Percentiles rank a stretch among this genome's conserved stretches.
These are phyloP conservation scores for Cladosporium phlei DNA, from an alignment of 2,329 filamentous ascomycete genomes.

Conservation along the genomic window DNA sequence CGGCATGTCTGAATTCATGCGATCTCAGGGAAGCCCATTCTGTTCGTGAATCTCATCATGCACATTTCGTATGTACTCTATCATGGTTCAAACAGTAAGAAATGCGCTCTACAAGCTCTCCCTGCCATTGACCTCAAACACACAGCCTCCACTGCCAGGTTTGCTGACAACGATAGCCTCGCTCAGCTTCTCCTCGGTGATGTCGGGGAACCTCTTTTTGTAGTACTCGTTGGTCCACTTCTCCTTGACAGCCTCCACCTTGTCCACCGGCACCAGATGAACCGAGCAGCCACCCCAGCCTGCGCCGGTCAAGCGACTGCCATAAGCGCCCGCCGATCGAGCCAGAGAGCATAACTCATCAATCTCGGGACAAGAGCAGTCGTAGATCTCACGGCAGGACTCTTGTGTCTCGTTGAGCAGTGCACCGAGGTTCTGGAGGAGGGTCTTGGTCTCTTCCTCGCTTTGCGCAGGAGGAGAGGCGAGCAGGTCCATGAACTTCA, in stretches of 20 bases:
- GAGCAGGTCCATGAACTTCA: constrained; percentile 77
- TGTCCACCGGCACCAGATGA: constrained; percentile 81
- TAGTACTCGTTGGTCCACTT: constrained; percentile 83
- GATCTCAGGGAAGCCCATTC: too few species aligned
- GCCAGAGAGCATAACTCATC: constrained; percentile 83
- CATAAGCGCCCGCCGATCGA: constrained; percentile 71
- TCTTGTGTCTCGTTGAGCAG: constrained; percentile 87
- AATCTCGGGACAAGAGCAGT: constrained; percentile 90
- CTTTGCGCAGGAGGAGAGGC: constrained; percentile 36
- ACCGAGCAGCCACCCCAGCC: constrained; percentile 97
- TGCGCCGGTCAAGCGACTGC: constrained; percentile 81
- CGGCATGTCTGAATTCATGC: too few species aligned
- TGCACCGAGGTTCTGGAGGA: constrained; percentile 67
- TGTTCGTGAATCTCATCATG: neutral
- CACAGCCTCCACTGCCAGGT: constrained; percentile 64
- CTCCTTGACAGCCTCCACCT: constrained; percentile 69
- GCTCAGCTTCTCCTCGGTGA: constrained; percentile 66
- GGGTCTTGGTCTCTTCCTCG: constrained; percentile 58
- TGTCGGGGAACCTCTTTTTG: constrained; percentile 61
- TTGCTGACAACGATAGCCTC: constrained; percentile 84
- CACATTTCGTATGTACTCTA: neutral
- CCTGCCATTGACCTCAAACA: constrained; percentile 26
- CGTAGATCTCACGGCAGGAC: constrained; percentile 80
- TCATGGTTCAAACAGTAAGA: neutral
- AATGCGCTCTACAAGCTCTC: neutral